Evolutionary conservation across 2,329 filamentous ascomycete species (phyloP).

Genomic region (Penicillium hesseltinei): DNA sequence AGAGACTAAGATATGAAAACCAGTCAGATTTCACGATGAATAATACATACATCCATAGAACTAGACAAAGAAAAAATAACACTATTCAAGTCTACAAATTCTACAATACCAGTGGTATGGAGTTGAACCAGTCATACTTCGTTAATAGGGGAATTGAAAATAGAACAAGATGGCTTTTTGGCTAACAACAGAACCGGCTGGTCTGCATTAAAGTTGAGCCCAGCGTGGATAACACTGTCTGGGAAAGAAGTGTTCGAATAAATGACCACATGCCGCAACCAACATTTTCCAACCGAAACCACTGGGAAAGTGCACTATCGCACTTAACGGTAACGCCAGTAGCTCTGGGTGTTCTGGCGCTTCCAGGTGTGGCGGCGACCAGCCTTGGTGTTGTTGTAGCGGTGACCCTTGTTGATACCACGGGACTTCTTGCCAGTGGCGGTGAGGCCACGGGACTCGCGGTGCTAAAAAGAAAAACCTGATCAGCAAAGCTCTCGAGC

Average conservation of each 20-base stretch:
- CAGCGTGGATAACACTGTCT: conserved; percentile 28
- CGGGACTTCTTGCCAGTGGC: conserved; percentile 99
- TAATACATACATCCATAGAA: background rate
- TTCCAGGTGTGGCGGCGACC: conserved; percentile 99
- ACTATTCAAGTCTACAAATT: background rate
- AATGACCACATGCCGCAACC: conserved; percentile 37
- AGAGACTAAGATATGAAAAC: background rate
- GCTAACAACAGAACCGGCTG: conserved; percentile 39
- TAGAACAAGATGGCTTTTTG: conserved; percentile 38
- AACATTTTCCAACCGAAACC: conserved; percentile 33
- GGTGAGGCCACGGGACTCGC: conserved; percentile 94
- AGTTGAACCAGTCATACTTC: conserved; percentile 39
- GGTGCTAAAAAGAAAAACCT: conserved; percentile 61
- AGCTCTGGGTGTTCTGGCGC: conserved; percentile 98
- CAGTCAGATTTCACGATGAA: background rate
- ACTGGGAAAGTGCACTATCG: conserved; percentile 28
- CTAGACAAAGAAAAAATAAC: background rate
- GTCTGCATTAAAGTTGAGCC: conserved; percentile 40
- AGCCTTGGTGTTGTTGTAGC: conserved; percentile 97
- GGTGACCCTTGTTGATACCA: conserved; percentile 98
- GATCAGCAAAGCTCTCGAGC: conserved; percentile 20
- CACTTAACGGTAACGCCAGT: conserved; percentile 89
- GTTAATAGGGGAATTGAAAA: conserved; percentile 36
- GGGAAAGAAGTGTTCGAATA: conserved; percentile 33
- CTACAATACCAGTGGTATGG: conserved; percentile 17